Conservation (phyloP, 2,329 filamentous ascomycete species). For the Myotisia sp. region DNA sequence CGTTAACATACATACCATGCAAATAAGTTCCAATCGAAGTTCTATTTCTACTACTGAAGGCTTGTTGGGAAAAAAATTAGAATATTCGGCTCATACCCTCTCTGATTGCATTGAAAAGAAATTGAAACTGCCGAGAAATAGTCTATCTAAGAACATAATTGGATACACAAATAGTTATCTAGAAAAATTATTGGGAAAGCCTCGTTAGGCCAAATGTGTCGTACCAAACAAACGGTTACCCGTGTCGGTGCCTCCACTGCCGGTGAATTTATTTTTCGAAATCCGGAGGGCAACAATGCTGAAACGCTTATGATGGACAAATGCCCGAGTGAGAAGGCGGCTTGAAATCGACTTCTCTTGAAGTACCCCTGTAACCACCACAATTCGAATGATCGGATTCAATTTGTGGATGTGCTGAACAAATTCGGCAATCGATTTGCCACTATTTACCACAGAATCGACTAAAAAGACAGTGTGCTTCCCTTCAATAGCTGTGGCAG, state of each 20-base stretch:
- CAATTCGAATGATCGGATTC: conserved; percentile 30
- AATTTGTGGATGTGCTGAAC: conserved; percentile 34
- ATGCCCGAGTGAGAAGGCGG: conserved; percentile 10
- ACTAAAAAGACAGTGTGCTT: conserved; percentile 42
- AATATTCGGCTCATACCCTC: too few relatives aligned
- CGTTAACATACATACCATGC: too few relatives aligned
- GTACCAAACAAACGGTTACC: conserved; percentile 41
- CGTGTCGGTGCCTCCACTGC: conserved; percentile 41
- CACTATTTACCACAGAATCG: conserved; percentile 48
- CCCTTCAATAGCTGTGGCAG: too few relatives aligned
- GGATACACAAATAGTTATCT: too few relatives aligned
- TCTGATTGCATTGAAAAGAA: too few relatives aligned
- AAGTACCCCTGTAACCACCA: conserved; percentile 43
- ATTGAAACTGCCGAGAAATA: too few relatives aligned
- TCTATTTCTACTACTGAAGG: too few relatives aligned
- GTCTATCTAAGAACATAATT: too few relatives aligned
- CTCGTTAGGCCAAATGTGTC: conserved; percentile 5
- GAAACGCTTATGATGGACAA: conserved; percentile 19
- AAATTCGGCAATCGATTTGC: conserved; percentile 38
- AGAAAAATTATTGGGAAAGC: too few relatives aligned
- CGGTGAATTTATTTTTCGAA: conserved; percentile 44
- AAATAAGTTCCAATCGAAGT: too few relatives aligned
- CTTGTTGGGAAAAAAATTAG: too few relatives aligned
- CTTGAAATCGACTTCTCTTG: conserved; percentile 27
- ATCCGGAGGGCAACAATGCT: conserved; percentile 39